phyloP scores from a whole-genome alignment of 2,329 filamentous ascomycete genomes.

The Exutisphaerella laricina region DNA sequence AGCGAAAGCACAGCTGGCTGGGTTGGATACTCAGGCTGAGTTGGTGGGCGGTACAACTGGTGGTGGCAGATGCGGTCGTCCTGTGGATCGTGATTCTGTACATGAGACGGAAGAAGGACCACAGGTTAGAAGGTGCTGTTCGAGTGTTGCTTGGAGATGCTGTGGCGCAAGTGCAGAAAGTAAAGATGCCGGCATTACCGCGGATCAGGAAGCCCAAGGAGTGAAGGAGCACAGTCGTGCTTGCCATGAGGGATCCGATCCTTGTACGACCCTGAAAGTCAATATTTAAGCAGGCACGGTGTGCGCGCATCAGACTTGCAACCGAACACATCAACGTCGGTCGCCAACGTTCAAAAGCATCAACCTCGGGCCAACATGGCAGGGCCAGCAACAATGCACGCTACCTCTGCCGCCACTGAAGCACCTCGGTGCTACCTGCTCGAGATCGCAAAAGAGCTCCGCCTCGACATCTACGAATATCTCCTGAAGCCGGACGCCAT shows the following conservation, averaged over 20 bases:
- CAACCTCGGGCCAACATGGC: too few species aligned
- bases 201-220: conserved; percentile 20
- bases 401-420: too few species aligned
- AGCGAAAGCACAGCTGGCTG: conserved; percentile 58
- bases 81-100: conserved; percentile 63
- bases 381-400: too few species aligned
- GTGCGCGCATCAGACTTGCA: too few species aligned
- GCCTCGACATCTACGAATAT: conserved; percentile 5
- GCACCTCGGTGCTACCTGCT: conserved; percentile 3
- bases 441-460: conserved; percentile 2
- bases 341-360: too few species aligned
- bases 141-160: conserved; percentile 54
- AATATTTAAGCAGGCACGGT: too few species aligned
- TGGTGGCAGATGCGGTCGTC: conserved; percentile 65
- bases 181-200: conserved; percentile 31
- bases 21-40: conserved; percentile 67
- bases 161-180: conserved; percentile 34
- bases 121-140: conserved; percentile 67
- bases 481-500: not conserved
- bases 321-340: too few species aligned
- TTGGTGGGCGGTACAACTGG: conserved; percentile 66
- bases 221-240: conserved; percentile 4
- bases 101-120: conserved; percentile 66
- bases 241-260: too few species aligned
- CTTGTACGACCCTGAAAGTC: too few species aligned